phyloP scores from a whole-genome alignment of 768 basidiomycete genomes.

The Tulasnella sp. region DNA sequence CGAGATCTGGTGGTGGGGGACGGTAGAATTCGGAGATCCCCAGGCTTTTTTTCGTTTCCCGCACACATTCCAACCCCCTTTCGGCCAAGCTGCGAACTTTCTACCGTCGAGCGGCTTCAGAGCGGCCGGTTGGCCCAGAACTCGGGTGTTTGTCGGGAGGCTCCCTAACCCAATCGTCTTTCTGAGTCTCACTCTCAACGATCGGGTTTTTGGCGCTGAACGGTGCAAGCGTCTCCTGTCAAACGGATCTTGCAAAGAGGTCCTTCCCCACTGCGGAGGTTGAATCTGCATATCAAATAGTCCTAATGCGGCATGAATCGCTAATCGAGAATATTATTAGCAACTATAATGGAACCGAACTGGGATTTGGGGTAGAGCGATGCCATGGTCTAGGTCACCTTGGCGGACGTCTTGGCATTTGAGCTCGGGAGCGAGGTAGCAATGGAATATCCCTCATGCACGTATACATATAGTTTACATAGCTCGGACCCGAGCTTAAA shows the following conservation, averaged over 20 bases:
- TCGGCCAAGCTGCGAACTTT: not conserved
- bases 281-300: not conserved
- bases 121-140: not conserved
- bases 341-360: not conserved
- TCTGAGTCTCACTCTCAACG: not conserved
- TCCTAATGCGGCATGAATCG: not conserved
- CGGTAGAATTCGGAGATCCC: not conserved
- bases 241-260: not conserved
- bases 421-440: not conserved
- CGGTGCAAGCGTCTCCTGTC: not conserved
- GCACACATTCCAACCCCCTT: not conserved
- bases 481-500: not conserved
- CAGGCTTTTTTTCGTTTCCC: not conserved
- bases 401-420: not conserved
- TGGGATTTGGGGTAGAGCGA: not conserved
- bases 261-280: not conserved
- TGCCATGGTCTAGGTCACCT: not conserved
- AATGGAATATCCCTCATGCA: too few relatives aligned
- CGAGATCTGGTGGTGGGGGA: not conserved
- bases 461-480: not conserved
- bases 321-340: not conserved
- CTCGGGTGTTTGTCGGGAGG: not conserved
- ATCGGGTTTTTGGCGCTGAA: not conserved
- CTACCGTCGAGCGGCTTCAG: not conserved
- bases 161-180: not conserved